phyloP scores from a whole-genome alignment of 257 asterid species.

The Nicotiana knightiana region DNA sequence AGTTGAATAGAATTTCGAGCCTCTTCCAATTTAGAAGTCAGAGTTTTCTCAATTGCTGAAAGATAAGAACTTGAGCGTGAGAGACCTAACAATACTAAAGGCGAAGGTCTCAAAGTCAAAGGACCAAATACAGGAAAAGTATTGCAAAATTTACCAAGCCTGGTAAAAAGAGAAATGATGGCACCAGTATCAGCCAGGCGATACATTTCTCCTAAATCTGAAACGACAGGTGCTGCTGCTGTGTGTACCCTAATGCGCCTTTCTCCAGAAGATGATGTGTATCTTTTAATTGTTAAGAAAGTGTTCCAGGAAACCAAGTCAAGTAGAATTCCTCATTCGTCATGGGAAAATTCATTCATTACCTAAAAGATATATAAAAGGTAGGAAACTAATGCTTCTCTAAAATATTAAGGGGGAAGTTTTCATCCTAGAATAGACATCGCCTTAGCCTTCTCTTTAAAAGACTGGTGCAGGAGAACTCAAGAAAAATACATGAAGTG shows the following conservation, averaged over 20 bases:
- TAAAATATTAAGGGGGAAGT: background rate
- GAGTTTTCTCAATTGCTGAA: slow-evolving; percentile 92
- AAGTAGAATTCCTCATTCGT: background rate
- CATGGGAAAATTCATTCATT: background rate
- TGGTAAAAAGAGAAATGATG: slow-evolving; percentile 63
- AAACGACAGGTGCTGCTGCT: slow-evolving; percentile 93
- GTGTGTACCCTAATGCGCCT: slow-evolving; percentile 98
- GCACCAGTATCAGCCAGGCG: slow-evolving; percentile 96
- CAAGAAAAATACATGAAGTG: background rate
- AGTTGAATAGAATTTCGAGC: slow-evolving; percentile 68
- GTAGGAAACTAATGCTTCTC: background rate
- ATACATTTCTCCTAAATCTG: slow-evolving; percentile 92
- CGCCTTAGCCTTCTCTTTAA: background rate
- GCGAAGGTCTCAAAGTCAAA: background rate
- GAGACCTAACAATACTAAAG: background rate
- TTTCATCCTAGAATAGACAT: background rate
- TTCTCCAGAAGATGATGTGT: slow-evolving; percentile 97
- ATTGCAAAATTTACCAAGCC: slow-evolving; percentile 62
- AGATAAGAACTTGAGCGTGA: background rate
- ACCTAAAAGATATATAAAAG: background rate
- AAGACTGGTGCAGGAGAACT: background rate
- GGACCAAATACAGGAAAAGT: background rate
- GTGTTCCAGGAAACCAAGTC: background rate
- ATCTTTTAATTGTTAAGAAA: slow-evolving; percentile 64
- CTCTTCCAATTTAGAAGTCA: slow-evolving; percentile 87